phyloP scores from a whole-genome alignment of 2,329 filamentous ascomycete species.

The Sporothrix pseudoabietina region DNA sequence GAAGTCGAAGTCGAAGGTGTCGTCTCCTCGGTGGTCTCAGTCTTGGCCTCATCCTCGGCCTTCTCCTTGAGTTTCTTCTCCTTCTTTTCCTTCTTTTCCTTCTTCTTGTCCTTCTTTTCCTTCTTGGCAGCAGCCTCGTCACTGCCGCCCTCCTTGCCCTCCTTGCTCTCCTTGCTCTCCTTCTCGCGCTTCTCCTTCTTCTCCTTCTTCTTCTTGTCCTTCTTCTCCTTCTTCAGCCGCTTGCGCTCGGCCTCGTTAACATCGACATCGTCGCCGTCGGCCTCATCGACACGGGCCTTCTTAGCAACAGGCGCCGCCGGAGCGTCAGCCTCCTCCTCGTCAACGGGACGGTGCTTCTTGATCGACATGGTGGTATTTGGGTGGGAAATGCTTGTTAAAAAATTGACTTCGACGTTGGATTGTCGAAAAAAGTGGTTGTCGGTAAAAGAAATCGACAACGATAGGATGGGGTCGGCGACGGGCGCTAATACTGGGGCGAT shows the following conservation, averaged over 20 bases:
- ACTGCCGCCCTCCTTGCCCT: conserved; percentile 19
- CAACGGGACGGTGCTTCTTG: conserved; percentile 31
- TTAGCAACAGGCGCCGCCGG: conserved; percentile 28
- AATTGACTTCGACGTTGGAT: not conserved
- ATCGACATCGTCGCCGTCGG: not conserved
- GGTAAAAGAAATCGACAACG: not conserved
- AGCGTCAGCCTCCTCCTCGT: conserved; percentile 26
- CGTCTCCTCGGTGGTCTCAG: conserved; percentile 29
- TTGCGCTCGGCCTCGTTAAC: conserved; percentile 15
- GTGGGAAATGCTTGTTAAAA: not conserved
- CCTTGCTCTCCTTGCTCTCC: conserved; percentile 22
- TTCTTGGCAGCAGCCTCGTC: not conserved
- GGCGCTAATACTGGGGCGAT: not conserved
- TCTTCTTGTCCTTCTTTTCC: conserved; percentile 26
- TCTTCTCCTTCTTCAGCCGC: conserved; percentile 28
- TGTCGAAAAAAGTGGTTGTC: not conserved
- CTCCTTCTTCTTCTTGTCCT: conserved; percentile 25
- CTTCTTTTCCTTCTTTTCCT: conserved; percentile 18
- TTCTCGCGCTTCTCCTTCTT: conserved; percentile 23
- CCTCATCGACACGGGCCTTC: conserved; percentile 30
- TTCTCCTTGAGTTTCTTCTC: conserved; percentile 24
- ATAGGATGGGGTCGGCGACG: not conserved
- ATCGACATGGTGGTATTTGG: conserved; percentile 26
- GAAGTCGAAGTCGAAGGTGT: not conserved
- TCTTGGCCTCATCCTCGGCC: conserved; percentile 45